These are phyloP conservation scores for Lipomyces japonicus DNA, from an alignment of 805 yeast genomes.

Conservation along the genomic window DNA sequence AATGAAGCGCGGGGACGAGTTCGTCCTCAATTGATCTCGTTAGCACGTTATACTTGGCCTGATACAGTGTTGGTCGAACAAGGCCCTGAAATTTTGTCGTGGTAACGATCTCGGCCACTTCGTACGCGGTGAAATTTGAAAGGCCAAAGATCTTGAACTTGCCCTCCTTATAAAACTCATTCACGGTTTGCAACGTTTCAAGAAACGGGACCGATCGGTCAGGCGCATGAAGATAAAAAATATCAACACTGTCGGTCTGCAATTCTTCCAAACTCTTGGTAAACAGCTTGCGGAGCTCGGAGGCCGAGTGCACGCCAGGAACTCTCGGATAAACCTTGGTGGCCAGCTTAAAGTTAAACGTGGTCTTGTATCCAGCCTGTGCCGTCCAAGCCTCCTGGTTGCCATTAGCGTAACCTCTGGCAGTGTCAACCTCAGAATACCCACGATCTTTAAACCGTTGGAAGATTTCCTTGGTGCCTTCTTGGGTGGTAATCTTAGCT, in stretches of 20 bases:
- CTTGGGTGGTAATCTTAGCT: slow-evolving; percentile 16
- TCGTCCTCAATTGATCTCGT: slow-evolving; percentile 30
- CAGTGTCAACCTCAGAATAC: slow-evolving; percentile 34
- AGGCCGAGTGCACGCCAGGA: slow-evolving; percentile 20
- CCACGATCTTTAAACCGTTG: slow-evolving; percentile 25
- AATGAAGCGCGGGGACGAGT: slow-evolving; percentile 31
- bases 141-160: slow-evolving; percentile 33
- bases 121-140: slow-evolving; percentile 29
- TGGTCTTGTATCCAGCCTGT: slow-evolving; percentile 18
- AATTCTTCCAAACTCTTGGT: slow-evolving; percentile 10
- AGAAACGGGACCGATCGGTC: slow-evolving; percentile 31
- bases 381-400: slow-evolving; percentile 28
- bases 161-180: slow-evolving; percentile 31
- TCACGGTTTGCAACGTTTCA: slow-evolving; percentile 32
- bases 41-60: slow-evolving; percentile 33
- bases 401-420: slow-evolving; percentile 30
- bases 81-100: slow-evolving; percentile 3
- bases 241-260: slow-evolving; percentile 12
- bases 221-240: slow-evolving; percentile 31
- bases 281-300: slow-evolving; percentile 5
- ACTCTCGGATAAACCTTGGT: slow-evolving; percentile 29
- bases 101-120: slow-evolving; percentile 16
- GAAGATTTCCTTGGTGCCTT: slow-evolving; percentile 14
- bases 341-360: slow-evolving; percentile 21
- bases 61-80: slow-evolving; percentile 31